Percentiles rank a stretch among this genome's conserved stretches.
Evolutionary conservation across 108 stramenopile genomes (phyloP).

Genomic region (Skeletonema grethae): DNA sequence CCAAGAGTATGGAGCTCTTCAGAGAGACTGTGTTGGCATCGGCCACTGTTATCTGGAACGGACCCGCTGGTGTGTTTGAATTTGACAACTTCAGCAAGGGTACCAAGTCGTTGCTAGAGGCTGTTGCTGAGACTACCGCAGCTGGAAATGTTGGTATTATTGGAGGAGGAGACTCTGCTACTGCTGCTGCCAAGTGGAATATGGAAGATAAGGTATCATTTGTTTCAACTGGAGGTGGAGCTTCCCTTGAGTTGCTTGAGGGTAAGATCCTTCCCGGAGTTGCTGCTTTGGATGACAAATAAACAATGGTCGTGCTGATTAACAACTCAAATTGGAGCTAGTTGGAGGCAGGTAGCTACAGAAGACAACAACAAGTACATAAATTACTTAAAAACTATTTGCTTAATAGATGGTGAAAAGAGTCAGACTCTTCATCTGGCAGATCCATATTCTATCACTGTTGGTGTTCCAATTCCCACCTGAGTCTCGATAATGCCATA

Average conservation of each 20-base stretch:
- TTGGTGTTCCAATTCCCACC: too few species aligned
- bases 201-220: constrained; percentile 95
- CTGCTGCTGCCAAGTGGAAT: constrained; percentile 92
- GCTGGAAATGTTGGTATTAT: constrained; percentile 87
- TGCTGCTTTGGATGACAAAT: constrained; percentile 93
- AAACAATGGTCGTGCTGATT: constrained; percentile 29
- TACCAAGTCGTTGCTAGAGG: constrained; percentile 31
- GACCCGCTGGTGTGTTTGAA: constrained; percentile 88
- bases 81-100: constrained; percentile 38
- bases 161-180: constrained; percentile 99
- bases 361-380: too few species aligned
- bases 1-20: constrained; percentile 54
- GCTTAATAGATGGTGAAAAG: too few species aligned
- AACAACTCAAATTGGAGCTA: not conserved
- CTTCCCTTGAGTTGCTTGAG: constrained; percentile 97
- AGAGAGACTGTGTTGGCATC: constrained; percentile 43
- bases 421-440: too few species aligned
- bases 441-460: too few species aligned
- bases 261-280: constrained; percentile 99
- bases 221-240: constrained; percentile 99
- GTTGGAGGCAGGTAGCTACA: too few species aligned
- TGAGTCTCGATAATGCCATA: too few species aligned
- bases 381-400: too few species aligned
- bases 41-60: constrained; percentile 87
- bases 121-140: constrained; percentile 29